Percentiles rank a stretch among this genome's conserved stretches.
Conservation (phyloP, 495 filamentous ascomycete genomes). For the Schizothecium vesticola region DNA sequence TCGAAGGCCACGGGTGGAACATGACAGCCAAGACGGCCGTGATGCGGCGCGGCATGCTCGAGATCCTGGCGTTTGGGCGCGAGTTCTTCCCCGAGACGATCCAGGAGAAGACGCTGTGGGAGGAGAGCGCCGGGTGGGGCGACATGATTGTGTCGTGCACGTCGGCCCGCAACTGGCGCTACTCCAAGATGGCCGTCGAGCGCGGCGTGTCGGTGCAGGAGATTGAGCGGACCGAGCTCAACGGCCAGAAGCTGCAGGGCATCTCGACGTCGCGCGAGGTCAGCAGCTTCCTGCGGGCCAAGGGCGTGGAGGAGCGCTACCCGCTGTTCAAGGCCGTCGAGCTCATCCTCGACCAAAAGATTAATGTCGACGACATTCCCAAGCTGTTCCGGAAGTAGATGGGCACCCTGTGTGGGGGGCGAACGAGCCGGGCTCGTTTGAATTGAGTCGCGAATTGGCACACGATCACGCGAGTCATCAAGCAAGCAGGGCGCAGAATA, state of each 20-base stretch:
- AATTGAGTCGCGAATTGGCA: no score
- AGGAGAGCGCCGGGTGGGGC: constrained; percentile 92
- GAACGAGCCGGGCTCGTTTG: no score
- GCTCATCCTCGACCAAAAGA: constrained; percentile 54
- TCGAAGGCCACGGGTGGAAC: constrained; percentile 93
- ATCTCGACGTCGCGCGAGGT: constrained; percentile 89
- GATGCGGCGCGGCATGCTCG: constrained; percentile 89
- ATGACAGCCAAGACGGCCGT: constrained; percentile 96
- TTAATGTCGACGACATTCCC: constrained; percentile 58
- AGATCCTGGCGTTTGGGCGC: constrained; percentile 93
- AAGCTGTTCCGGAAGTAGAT: constrained; percentile 44
- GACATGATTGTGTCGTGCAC: constrained; percentile 93
- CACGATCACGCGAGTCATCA: background rate
- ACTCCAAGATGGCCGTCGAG: constrained; percentile 83
- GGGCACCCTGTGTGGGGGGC: background rate
- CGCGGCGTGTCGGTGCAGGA: constrained; percentile 73
- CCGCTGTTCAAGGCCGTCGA: constrained; percentile 87
- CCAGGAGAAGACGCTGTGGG: constrained; percentile 78
- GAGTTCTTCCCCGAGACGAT: constrained; percentile 83
- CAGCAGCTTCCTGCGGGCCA: constrained; percentile 74
- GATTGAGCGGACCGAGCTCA: constrained; percentile 83
- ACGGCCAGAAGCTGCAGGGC: constrained; percentile 96
- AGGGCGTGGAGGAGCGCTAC: constrained; percentile 73
- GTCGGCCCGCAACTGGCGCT: constrained; percentile 88
- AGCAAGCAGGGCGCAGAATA: background rate